Evolutionary conservation across 306 rosid genomes (phyloP).

Genomic region (Malus sieversii): DNA sequence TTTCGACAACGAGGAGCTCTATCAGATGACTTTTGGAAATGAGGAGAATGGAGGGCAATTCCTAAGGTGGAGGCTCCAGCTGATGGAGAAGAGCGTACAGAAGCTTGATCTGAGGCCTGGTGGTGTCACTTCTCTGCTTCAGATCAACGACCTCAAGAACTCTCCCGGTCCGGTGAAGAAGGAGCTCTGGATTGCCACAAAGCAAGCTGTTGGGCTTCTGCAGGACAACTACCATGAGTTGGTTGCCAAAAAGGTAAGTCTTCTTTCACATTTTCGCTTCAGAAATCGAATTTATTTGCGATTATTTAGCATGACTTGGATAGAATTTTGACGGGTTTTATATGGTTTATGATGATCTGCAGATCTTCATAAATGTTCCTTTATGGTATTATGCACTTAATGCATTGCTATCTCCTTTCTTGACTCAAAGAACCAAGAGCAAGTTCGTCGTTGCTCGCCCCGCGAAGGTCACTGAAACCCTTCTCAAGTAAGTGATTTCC

Average conservation of each 20-base stretch:
- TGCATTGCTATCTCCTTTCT: conserved; percentile 61
- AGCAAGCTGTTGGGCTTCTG: conserved; percentile 65
- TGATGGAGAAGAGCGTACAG: conserved; percentile 67
- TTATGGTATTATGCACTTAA: conserved; percentile 90
- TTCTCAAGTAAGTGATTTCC: conserved; percentile 25
- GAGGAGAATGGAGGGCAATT: conserved; percentile 71
- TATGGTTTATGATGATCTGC: not conserved
- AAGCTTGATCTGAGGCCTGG: conserved; percentile 50
- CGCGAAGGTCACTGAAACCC: conserved; percentile 39
- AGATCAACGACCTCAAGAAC: conserved; percentile 68
- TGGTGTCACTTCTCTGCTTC: conserved; percentile 56
- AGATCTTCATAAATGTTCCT: conserved; percentile 89
- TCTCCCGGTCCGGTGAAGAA: conserved; percentile 68
- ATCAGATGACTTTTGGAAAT: conserved; percentile 58
- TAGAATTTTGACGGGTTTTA: not conserved
- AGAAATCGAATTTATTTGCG: no score
- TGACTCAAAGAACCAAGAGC: conserved; percentile 80
- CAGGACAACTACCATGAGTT: conserved; percentile 94
- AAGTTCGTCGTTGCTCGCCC: conserved; percentile 49
- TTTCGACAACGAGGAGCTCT: conserved; percentile 57
- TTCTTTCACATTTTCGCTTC: not conserved
- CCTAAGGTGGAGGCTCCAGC: conserved; percentile 77
- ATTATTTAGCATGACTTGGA: not conserved
- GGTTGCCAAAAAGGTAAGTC: conserved; percentile 76
- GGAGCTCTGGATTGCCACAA: conserved; percentile 68